These are phyloP conservation scores for Lizonia empirigonia DNA, from an alignment of 2,329 filamentous ascomycete species.

Conservation along the genomic window DNA sequence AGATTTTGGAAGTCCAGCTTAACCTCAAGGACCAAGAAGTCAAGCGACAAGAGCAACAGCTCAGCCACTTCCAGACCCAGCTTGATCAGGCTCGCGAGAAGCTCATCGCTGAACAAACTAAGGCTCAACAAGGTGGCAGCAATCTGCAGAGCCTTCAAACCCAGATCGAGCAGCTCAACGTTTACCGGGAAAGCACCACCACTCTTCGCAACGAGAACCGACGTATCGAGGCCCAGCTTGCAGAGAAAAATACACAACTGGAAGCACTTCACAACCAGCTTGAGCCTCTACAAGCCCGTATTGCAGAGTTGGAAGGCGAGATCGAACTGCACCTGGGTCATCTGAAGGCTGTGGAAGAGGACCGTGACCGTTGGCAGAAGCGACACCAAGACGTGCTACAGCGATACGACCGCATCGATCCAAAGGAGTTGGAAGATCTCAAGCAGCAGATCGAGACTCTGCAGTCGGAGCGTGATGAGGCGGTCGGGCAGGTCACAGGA, in stretches of 20 bases:
- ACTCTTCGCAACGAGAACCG: conserved; percentile 86
- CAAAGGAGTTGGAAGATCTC: conserved; percentile 86
- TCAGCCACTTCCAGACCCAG: conserved; percentile 84
- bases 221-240: conserved; percentile 75
- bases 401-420: conserved; percentile 94
- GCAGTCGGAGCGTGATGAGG: conserved; percentile 59
- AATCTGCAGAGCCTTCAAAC: conserved; percentile 91
- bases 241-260: conserved; percentile 75
- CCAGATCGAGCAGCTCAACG: conserved; percentile 92
- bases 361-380: conserved; percentile 94
- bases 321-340: conserved; percentile 84
- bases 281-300: conserved; percentile 78
- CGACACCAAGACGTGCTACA: conserved; percentile 93
- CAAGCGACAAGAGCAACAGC: conserved; percentile 86
- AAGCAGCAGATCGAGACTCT: conserved; percentile 72
- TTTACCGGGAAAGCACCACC: conserved; percentile 93
- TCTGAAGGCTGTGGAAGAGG: conserved; percentile 84
- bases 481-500: conserved; percentile 56
- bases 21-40: conserved; percentile 87
- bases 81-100: conserved; percentile 88
- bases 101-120: conserved; percentile 82
- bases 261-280: conserved; percentile 76
- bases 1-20: conserved; percentile 95
- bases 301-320: conserved; percentile 82
- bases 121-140: conserved; percentile 74